Percentiles rank a stretch among this genome's conserved stretches.
phyloP scores from a whole-genome alignment of 192 early-diverging fungal species.

The Glomus cerebriforme region DNA sequence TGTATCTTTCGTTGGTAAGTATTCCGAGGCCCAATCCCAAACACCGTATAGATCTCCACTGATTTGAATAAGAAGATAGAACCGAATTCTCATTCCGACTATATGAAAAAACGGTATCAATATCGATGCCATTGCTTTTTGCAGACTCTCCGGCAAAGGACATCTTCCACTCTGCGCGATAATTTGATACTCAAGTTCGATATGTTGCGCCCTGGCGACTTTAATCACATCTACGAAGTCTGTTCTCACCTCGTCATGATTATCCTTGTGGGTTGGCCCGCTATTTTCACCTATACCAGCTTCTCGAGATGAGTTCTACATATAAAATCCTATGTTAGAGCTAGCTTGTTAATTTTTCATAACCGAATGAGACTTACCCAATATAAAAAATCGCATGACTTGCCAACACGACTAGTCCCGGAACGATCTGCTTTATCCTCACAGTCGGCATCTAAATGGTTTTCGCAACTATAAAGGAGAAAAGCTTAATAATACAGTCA shows the following conservation, averaged over 20 bases:
- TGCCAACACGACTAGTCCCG: neutral
- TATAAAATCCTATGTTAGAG: neutral
- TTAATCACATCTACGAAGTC: constrained; percentile 27
- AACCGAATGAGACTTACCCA: constrained; percentile 18
- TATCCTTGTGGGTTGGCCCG: constrained; percentile 29
- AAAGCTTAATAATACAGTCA: constrained; percentile 13
- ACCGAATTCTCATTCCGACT: constrained; percentile 21
- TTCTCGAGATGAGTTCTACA: constrained; percentile 22
- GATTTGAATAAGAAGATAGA: constrained; percentile 31
- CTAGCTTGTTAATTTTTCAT: constrained; percentile 3
- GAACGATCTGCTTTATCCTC: constrained; percentile 25
- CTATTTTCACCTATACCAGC: constrained; percentile 28
- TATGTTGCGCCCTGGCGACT: neutral
- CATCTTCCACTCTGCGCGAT: constrained; percentile 20
- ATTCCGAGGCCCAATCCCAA: constrained; percentile 31
- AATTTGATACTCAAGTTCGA: neutral
- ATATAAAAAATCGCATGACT: constrained; percentile 27
- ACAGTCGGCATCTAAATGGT: constrained; percentile 27
- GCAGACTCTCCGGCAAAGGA: constrained; percentile 4
- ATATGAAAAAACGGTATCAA: constrained; percentile 34
- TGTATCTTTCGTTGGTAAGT: constrained; percentile 19
- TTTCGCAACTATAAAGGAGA: constrained; percentile 29
- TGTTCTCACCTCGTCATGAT: constrained; percentile 23
- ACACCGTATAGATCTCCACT: constrained; percentile 28
- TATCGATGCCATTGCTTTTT: neutral